phyloP scores from a whole-genome alignment of 768 basidiomycete species.

The Mrakia hoshinonis region DNA sequence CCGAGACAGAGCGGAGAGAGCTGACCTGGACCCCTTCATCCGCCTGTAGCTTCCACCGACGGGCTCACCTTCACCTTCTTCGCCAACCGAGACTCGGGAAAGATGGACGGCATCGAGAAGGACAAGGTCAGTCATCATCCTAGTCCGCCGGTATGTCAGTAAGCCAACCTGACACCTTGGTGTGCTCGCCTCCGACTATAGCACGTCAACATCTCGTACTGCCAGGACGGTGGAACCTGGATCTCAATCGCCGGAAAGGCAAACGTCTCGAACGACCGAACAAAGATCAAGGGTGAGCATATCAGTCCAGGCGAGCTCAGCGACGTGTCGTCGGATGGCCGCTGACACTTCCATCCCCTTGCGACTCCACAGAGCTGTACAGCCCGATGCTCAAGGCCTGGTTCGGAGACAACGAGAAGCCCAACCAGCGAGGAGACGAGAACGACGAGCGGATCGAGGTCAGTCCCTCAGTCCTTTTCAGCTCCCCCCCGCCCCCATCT shows the following conservation, averaged over 20 bases:
- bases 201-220: conserved; percentile 30
- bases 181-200: background rate
- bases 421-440: conserved; percentile 69
- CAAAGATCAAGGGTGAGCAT: conserved; percentile 3
- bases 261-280: conserved; percentile 14
- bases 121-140: background rate
- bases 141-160: too few species aligned
- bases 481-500: too few species aligned
- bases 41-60: background rate
- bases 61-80: conserved; percentile 21
- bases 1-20: too few species aligned
- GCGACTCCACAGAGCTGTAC: background rate
- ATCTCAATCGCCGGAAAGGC: conserved; percentile 26
- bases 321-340: too few species aligned
- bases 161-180: background rate
- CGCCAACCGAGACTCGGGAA: conserved; percentile 19
- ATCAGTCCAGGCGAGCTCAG: too few species aligned
- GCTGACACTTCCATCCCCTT: too few species aligned
- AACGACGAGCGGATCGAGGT: conserved; percentile 61
- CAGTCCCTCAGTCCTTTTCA: background rate
- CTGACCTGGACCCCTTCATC: background rate
- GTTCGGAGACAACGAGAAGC: conserved; percentile 80
- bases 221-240: conserved; percentile 18
- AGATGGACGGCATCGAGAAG: conserved; percentile 29
- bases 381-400: conserved; percentile 46